Conservation (phyloP, 2,329 filamentous ascomycete genomes). For the Alternaria longipes region DNA sequence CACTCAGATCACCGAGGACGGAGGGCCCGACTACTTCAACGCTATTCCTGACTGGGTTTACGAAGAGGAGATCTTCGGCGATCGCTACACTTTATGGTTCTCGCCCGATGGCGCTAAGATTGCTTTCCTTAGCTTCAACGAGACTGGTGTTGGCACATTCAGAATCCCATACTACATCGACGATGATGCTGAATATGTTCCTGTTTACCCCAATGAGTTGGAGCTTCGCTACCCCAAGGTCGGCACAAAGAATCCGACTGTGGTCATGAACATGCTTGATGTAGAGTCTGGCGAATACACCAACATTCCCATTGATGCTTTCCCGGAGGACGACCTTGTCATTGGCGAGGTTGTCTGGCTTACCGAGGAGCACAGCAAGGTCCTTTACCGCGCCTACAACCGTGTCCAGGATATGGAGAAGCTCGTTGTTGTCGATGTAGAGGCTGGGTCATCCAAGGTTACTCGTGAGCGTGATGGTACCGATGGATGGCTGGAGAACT, state of each 20-base stretch:
- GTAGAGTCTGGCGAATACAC: constrained; percentile 59
- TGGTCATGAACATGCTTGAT: constrained; percentile 67
- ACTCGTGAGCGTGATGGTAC: constrained; percentile 67
- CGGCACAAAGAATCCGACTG: constrained; percentile 72
- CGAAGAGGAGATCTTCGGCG: constrained; percentile 66
- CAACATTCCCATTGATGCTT: constrained; percentile 64
- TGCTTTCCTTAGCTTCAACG: constrained; percentile 66
- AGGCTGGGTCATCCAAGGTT: constrained; percentile 56
- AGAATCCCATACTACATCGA: constrained; percentile 74
- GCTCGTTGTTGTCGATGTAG: constrained; percentile 67
- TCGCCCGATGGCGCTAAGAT: constrained; percentile 65
- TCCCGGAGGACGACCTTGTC: constrained; percentile 68
- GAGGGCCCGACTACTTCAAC: constrained; percentile 68
- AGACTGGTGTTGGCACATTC: constrained; percentile 73
- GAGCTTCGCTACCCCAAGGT: constrained; percentile 75
- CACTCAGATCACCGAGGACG: constrained; percentile 67
- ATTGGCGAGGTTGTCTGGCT: constrained; percentile 75
- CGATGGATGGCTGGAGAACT: constrained; percentile 71
- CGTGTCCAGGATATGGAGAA: constrained; percentile 73
- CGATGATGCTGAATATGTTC: constrained; percentile 61
- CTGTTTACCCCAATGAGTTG: constrained; percentile 69
- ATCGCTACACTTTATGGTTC: constrained; percentile 64
- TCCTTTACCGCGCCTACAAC: constrained; percentile 73
- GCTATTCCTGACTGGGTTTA: constrained; percentile 73
- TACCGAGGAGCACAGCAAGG: constrained; percentile 66